Conservation (phyloP, 208 protist genomes). For the Acanthamoeba sp. region DNA sequence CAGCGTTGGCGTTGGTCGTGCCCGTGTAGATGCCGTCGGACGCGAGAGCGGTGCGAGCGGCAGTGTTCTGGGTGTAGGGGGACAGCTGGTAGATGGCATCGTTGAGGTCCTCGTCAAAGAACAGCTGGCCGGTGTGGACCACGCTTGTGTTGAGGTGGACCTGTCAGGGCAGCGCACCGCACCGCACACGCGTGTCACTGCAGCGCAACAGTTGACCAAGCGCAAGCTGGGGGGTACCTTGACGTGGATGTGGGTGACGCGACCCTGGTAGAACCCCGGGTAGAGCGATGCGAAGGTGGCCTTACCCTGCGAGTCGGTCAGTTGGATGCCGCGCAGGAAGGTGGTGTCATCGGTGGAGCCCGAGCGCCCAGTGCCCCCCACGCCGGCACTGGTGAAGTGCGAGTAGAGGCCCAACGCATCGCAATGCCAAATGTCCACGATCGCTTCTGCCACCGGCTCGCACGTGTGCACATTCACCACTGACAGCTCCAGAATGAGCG, state of each 20-base stretch:
- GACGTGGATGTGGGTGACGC: conserved; percentile 77
- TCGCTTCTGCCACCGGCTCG: not conserved
- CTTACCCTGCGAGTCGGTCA: conserved; percentile 47
- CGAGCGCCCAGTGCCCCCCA: not conserved
- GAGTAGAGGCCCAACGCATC: conserved; percentile 69
- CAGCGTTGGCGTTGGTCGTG: not conserved
- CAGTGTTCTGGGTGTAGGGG: conserved; percentile 20
- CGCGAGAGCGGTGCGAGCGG: not conserved
- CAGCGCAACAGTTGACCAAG: no score
- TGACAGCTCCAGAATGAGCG: conserved; percentile 52
- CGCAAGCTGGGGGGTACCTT: conserved; percentile 10
- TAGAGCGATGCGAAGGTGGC: conserved; percentile 72
- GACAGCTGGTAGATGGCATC: not conserved
- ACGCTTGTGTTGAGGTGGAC: conserved; percentile 27
- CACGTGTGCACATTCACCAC: conserved; percentile 73
- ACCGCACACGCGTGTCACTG: no score
- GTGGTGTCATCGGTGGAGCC: not conserved
- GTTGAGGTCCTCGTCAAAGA: conserved; percentile 70
- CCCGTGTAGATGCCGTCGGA: conserved; percentile 39
- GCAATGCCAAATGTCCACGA: conserved; percentile 80
- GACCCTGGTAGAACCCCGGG: conserved; percentile 74
- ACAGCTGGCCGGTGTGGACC: conserved; percentile 73
- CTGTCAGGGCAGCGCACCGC: no score
- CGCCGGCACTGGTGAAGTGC: conserved; percentile 69
- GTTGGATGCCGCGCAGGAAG: conserved; percentile 75